Percentiles rank a stretch among this genome's conserved stretches.
Evolutionary conservation across 345 rosid species (phyloP).

Genomic region (Eucalyptus cloeziana): DNA sequence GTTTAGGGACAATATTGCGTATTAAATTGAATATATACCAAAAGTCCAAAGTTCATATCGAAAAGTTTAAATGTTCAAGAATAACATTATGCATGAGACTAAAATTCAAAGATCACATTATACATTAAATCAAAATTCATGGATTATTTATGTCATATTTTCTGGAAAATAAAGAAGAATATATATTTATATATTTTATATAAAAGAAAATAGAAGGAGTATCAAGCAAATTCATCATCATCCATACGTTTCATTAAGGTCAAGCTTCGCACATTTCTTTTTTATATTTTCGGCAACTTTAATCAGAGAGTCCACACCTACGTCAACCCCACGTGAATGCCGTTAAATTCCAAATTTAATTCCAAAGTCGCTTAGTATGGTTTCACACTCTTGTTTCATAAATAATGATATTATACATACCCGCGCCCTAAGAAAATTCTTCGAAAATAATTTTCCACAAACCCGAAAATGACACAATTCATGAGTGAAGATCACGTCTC

Average conservation of each 20-base stretch:
- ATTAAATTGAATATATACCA: too few relatives aligned
- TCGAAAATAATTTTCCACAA: not conserved
- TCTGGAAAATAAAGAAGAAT: too few relatives aligned
- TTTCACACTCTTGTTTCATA: not conserved
- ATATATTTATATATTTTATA: too few relatives aligned
- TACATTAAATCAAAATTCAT: too few relatives aligned
- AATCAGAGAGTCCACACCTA: not conserved
- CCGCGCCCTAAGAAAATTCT: not conserved
- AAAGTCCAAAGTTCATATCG: too few relatives aligned
- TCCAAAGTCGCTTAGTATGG: not conserved
- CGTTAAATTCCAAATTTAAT: not conserved
- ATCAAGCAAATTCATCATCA: not conserved
- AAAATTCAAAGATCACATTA: accelerated
- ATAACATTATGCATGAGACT: accelerated
- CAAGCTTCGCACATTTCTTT: not conserved
- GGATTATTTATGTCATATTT: too few relatives aligned
- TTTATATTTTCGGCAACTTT: not conserved
- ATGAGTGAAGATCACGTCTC: not conserved
- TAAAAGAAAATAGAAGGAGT: not conserved
- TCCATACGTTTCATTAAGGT: not conserved
- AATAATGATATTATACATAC: not conserved
- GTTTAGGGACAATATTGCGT: accelerated
- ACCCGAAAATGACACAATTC: not conserved
- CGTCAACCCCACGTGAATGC: not conserved
- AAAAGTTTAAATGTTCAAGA: too few relatives aligned